Percentiles rank a stretch among this genome's conserved stretches.
Conservation (phyloP, 139 green algal genomes). For the Chloropicon primus region DNA sequence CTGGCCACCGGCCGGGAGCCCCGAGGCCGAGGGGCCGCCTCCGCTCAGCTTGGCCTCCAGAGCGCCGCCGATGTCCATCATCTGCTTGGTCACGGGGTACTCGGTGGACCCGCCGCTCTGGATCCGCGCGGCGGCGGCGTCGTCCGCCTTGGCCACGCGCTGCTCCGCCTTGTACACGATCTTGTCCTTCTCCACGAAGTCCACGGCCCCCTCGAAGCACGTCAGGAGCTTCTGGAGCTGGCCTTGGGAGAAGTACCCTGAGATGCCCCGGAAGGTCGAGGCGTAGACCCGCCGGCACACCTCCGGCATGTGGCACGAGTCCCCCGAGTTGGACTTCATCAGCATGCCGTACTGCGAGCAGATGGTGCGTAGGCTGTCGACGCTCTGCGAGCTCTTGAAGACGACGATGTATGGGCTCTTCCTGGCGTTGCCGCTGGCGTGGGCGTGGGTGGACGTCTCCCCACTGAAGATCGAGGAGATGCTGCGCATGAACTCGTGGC, state of each 20-base stretch:
- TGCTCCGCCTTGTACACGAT: neutral
- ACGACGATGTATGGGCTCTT: neutral
- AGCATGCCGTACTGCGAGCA: neutral
- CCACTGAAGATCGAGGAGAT: neutral
- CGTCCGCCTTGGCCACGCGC: neutral
- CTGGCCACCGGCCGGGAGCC: neutral
- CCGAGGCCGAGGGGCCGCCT: neutral
- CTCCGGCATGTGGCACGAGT: neutral
- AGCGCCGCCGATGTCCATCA: neutral
- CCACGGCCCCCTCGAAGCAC: neutral
- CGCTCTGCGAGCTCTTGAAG: neutral
- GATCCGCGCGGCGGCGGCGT: neutral
- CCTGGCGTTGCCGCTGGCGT: neutral
- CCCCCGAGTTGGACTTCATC: neutral
- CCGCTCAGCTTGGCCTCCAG: neutral
- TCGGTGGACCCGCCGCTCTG: neutral
- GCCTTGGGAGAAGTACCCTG: neutral
- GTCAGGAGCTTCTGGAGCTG: neutral
- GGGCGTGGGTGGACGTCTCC: neutral
- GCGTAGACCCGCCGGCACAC: neutral
- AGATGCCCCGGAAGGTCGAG: neutral
- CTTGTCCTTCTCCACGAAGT: conserved; percentile 6
- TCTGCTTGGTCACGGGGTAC: neutral
- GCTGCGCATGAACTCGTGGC: neutral
- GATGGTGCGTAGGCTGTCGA: neutral